Base-by-base conservation (phyloP, 2,329 filamentous ascomycete species). In the Colletotrichum sp. region DNA sequence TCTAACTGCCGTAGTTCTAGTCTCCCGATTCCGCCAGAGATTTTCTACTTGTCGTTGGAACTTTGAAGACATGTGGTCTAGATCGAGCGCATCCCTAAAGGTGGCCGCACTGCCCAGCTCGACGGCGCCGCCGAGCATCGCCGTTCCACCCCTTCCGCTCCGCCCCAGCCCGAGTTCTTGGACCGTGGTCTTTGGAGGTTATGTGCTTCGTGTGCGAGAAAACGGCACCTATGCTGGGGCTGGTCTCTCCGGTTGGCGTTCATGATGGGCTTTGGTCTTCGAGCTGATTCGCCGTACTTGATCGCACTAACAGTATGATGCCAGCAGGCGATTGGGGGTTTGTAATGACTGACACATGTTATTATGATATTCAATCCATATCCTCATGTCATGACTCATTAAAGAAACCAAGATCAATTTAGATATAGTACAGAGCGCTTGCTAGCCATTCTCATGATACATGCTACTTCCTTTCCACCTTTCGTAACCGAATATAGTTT, bases 261-360 rank as follows among this genome's bases (percentile, higher is more conserved):
- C 8, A 12, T 52, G n/a, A 52, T 52, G 44, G 4, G n/a, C n/a
- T 48, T 7, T 48, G 9, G 5, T 22, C n/a, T 22, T 48, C 10
- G n/a, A 48, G 44, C 44, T n/a, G 39, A n/a, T n/a, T 48, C 39
- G 44, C 10, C 9, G n/a, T 48, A 4, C 3, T 13, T 48, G n/a
- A 24, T 24, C 44, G 3, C 44, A 22, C n/a, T 52, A 22, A 48
- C 18, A 48, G n/a, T 13, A 52, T 3, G 10, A 52, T 13, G 44
- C n/a, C 6, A 13, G 10, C 44, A 8, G n/a, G 7, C 10, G 44
- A 52, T 22, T 8, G 44, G 6, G n/a, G 44, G 10, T 22, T 8
- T 22, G 44, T 1, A 22, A n/a, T 5, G 0, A 13, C 10, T 48
- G n/a, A 48, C n/a, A 0, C 12, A 2, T 10, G 10, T 5, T 1